phyloP scores from a whole-genome alignment of 2,329 filamentous ascomycete genomes.

The Penicillium sp. region DNA sequence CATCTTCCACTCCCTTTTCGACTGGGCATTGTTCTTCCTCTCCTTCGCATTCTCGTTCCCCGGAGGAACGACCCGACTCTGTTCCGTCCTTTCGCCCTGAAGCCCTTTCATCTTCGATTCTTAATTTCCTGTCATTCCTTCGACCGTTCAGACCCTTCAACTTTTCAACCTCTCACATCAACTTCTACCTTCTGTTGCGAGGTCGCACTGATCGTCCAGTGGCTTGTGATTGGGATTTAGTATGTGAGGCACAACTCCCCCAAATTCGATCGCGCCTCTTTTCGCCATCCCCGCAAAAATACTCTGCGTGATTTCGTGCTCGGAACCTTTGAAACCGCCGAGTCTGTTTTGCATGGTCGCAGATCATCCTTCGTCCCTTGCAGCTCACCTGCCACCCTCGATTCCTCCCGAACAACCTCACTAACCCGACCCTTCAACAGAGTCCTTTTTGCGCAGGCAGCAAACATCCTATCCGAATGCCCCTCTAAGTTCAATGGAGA shows the following conservation, averaged over 20 bases:
- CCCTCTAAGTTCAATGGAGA: conserved; percentile 21
- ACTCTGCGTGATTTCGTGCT: conserved; percentile 8
- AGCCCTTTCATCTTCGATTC: background rate
- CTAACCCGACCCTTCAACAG: conserved; percentile 25
- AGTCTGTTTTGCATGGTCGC: conserved; percentile 14
- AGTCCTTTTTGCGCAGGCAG: conserved; percentile 40
- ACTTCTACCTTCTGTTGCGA: background rate
- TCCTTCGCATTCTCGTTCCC: conserved; percentile 27
- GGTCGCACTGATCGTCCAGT: conserved; percentile 2
- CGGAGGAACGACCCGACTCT: conserved; percentile 37
- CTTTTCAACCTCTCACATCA: background rate
- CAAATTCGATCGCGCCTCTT: background rate
- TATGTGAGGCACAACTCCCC: conserved; percentile 11
- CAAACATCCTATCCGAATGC: conserved; percentile 34
- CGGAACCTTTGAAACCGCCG: conserved; percentile 3
- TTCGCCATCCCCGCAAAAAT: background rate
- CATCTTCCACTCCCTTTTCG: conserved; percentile 4
- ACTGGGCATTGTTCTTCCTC: conserved; percentile 6
- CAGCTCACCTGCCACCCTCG: conserved; percentile 16
- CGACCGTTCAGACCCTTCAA: background rate
- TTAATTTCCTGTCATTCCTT: conserved; percentile 8
- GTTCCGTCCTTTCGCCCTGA: background rate
- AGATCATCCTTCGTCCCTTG: conserved; percentile 30
- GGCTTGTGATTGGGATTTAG: conserved; percentile 10
- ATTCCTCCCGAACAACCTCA: conserved; percentile 3